Base-by-base conservation (phyloP, 2,329 filamentous ascomycete genomes). In the Huntiella moniliformis region DNA sequence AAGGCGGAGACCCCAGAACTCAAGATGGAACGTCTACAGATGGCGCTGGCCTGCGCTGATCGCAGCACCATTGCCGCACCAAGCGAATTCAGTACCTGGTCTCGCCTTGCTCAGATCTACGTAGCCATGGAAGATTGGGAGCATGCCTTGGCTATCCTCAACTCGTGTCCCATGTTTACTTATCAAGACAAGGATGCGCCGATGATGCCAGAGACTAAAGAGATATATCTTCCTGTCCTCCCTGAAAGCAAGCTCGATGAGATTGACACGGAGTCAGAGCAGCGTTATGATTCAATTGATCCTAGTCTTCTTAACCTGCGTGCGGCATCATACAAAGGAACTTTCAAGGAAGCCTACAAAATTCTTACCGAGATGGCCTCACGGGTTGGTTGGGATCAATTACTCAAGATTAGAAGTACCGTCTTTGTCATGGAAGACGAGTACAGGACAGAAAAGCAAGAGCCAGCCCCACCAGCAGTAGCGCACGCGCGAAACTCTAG, bases 371-470 rank as follows among this genome's bases (percentile, higher is more conserved):
- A 95, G 59, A 88, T 98, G 67, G 93, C 88, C 0, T 80, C 85
- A 51, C 88, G 91, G 62, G 95, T 98, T 55, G 91, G 91, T 35
- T 98, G 91, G 91, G 91, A 98, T 55, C 85, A 95, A 58, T 70
- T 98, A 16, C 67, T 98, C 44, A 92, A 85, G 61, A 94, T 92
- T 56, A 75, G 91, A 54, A 96, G 88, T 64, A 87, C 88, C 52
- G 91, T 98, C 1, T 98, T 98, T 55, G 91, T 98, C 42, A 98
- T 98, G 91, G 91, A 98, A 60, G 91, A 98, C 57, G 91, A 98
- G 61, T 98, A 98, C 59, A 77, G 91, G 42, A 82, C 79, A 47
- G 91, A 96, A 63, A 84, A 82, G 61, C 77, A 82, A 47, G 75
- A 79, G 51, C 61, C 67, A 17, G 22, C 22, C 6, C 22, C 4